Percentiles rank a stretch among this genome's conserved stretches.
Evolutionary conservation across 495 filamentous ascomycete species (phyloP).

Genomic region (Neurospora sublineolata): DNA sequence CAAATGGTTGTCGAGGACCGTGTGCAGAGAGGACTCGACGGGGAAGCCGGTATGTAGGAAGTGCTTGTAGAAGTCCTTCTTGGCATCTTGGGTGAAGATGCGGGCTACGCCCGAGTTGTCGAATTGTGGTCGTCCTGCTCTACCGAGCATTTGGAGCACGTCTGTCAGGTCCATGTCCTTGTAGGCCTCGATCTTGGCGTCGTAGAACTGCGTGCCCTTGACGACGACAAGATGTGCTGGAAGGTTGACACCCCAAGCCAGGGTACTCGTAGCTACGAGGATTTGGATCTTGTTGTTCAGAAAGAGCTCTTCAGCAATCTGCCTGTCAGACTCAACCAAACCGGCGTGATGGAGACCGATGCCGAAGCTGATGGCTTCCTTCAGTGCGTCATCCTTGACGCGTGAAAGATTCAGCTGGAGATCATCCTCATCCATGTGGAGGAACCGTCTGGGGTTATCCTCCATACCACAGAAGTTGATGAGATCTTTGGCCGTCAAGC

Average conservation of each 20-base stretch:
- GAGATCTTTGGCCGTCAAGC: constrained; percentile 86
- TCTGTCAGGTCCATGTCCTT: constrained; percentile 99
- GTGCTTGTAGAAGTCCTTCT: constrained; percentile 99
- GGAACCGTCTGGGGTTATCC: constrained; percentile 86
- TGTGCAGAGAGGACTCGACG: constrained; percentile 91
- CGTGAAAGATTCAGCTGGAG: constrained; percentile 68
- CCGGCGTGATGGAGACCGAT: constrained; percentile 97
- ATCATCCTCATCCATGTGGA: constrained; percentile 90
- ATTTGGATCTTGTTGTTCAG: constrained; percentile 97
- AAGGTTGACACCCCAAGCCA: constrained; percentile 98
- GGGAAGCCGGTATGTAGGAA: constrained; percentile 98
- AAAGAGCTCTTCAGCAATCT: constrained; percentile 86
- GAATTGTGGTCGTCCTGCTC: constrained; percentile 92
- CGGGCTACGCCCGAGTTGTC: constrained; percentile 89
- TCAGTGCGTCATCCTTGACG: constrained; percentile 85
- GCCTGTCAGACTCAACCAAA: constrained; percentile 85
- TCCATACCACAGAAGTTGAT: constrained; percentile 98
- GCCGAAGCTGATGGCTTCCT: constrained; percentile 87
- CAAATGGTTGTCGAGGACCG: constrained; percentile 92
- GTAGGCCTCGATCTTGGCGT: constrained; percentile 95
- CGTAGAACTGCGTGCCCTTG: constrained; percentile 97
- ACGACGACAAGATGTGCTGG: constrained; percentile 95
- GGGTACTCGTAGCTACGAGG: constrained; percentile 87
- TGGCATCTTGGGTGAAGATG: constrained; percentile 93
- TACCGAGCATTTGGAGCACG: constrained; percentile 95